Percentiles rank a stretch among this genome's conserved stretches.
These are phyloP conservation scores for Fusarium sp. DNA, from an alignment of 2,329 filamentous ascomycete species.

Conservation along the genomic window DNA sequence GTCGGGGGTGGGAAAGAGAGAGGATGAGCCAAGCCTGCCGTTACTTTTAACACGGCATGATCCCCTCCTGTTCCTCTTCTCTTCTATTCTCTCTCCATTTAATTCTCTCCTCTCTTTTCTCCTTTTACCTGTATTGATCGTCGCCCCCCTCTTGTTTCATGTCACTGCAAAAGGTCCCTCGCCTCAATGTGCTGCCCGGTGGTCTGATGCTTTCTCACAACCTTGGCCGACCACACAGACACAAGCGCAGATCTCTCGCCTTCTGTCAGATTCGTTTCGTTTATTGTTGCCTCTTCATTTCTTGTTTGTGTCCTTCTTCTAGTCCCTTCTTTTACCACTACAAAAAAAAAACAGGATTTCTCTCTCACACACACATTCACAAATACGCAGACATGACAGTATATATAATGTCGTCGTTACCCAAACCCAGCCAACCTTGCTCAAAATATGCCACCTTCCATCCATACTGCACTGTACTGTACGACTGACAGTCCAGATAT, in stretches of 20 bases:
- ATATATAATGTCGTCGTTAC: conserved; percentile 5
- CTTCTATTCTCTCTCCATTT: background rate
- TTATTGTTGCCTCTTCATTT: background rate
- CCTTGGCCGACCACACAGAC: background rate
- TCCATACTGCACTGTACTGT: background rate
- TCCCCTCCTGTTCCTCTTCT: background rate
- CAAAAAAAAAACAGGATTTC: background rate
- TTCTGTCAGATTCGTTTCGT: background rate
- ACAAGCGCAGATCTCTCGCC: background rate
- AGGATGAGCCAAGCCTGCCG: background rate
- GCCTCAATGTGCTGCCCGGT: conserved; percentile 23
- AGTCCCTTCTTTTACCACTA: background rate
- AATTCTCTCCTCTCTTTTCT: background rate
- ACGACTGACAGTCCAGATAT: background rate
- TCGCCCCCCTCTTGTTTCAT: background rate
- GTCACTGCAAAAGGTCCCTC: background rate
- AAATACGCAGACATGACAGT: background rate
- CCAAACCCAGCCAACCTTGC: background rate
- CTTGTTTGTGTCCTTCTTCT: background rate
- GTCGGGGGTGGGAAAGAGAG: background rate
- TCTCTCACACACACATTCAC: background rate
- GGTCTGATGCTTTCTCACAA: conserved; percentile 8
- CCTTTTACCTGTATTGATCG: background rate
- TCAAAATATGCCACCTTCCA: background rate
- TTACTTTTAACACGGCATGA: background rate